Base-by-base conservation (phyloP, 2,329 filamentous ascomycete species). In the Aspergillus sp. region DNA sequence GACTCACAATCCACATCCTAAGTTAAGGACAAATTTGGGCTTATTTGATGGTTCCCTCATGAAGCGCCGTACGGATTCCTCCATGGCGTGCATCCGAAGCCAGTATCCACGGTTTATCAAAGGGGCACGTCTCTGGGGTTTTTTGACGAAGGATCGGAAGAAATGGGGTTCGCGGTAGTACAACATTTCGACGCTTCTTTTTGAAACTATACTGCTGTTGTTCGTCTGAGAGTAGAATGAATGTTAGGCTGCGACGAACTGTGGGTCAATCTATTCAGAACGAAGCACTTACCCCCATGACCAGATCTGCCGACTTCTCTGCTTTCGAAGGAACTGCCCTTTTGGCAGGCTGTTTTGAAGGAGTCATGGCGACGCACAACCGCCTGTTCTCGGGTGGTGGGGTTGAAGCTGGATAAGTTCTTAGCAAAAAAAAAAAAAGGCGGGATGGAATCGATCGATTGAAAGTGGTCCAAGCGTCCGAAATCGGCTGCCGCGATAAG, bases 91-190 rank as follows among this genome's bases (percentile, higher is more conserved):
- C 79, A 96, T 89, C 30, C 92, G 86, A 38, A 97, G 78, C 85
- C 91, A 91, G 69, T 96, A 96, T 48, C 91, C 91, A 45, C 93
- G 84, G 72, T 96, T 96, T 68, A 96, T 95, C 51, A 96, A 80
- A 1, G 93, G 92, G n/a, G 91, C 87, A 48, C 93, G 83, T 59
- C 91, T 82, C 73, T 91, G 87, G 64, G 89, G 89, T 71, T 93
- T 96, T 64, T 85, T 87, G 34, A 96, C 91, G 73, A 97, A 97
- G 69, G 91, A 88, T 47, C 89, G 88, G 65, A 95, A 93, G 78
- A 90, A 96, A 71, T 96, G 89, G 26, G 89, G 85, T 67, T 96
- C 86, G 36, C 88, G 82, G 69, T 90, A 88, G 73, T 97, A 97
- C 13, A 96, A 79, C 65, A 88, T 88, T 70, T 96, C 92, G n/a